Evolutionary conservation across 306 rosid species (phyloP), one percentile per base, ranked within the genome.

Genomic region (Fragaria ananassa): DNA sequence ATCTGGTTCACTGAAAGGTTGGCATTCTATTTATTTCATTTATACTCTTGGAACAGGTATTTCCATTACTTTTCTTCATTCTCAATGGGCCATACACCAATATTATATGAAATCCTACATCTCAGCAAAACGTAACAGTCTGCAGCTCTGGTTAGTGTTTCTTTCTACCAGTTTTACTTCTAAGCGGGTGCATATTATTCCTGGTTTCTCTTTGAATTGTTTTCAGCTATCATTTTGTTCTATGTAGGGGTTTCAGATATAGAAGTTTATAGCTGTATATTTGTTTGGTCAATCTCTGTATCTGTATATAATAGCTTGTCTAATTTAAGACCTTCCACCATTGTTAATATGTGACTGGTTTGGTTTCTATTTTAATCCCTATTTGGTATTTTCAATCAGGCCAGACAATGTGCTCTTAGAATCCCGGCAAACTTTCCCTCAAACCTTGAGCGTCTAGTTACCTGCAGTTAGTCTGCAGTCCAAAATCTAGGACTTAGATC

Each of bases 31-130:
- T 14, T 46, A 27, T 47, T 70, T 27, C 77, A 73, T 10, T 7
- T 17, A 21, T 56, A 25, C 18, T 72, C 27, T 41, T 58, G 77
- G 17, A 73, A 46, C 66, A 72, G 76, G 46, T 15, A 17, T 21
- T 17, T 39, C 4, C 39, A 56, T 39, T 25, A 14, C 18, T 25
- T 74, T 18, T 34, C 1, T 25, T 62, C n/a, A 34, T 29, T 62
- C 51, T 25, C 60, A 27, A 15, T 27, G 31, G 44, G 45, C 29
- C 45, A 74, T 50, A 44, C 44, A 29, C 47, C 71, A 11, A 29
- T 45, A 23, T 49, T 18, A 65, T 64, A 21, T 63, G 79, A 64
- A 25, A 35, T 12, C 42, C 27, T 57, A 17, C 21, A 57, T 56
- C 77, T 73, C 56, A 44, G 77, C 18, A 44, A 73, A 41, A 13